These are phyloP conservation scores for Arabidopsis lyrata DNA, from an alignment of 441 rosid genomes.

Conservation along the genomic window DNA sequence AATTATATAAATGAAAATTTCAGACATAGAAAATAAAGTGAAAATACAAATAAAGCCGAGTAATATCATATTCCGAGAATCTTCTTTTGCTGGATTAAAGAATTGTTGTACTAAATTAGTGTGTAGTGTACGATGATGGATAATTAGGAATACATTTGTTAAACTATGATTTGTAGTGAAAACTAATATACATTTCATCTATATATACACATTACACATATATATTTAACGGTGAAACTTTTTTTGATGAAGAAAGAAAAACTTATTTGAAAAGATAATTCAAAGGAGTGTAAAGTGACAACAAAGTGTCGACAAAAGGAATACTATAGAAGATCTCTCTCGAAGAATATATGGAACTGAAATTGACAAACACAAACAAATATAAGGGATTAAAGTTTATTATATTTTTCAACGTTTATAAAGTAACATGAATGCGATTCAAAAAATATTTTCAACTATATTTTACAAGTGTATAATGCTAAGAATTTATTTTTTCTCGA, in stretches of 20 bases:
- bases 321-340: conserved; percentile 35
- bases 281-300: conserved; percentile 28
- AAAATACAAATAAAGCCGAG: no score
- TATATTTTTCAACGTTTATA: background rate
- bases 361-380: conserved; percentile 27
- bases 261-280: no score
- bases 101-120: background rate
- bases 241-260: no score
- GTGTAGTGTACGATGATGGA: background rate
- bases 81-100: background rate
- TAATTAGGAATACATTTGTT: background rate
- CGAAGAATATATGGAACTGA: conserved; percentile 31
- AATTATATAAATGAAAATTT: no score
- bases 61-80: background rate
- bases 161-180: no score
- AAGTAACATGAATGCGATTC: no score
- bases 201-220: no score
- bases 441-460: no score
- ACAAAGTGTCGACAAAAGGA: conserved; percentile 29
- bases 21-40: no score
- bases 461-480: no score
- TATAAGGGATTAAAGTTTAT: background rate
- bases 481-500: background rate
- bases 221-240: no score
- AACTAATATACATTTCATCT: no score